Evolutionary conservation across 192 early-diverging fungal genomes (phyloP), one percentile per base, ranked within the genome.

Genomic region (Pilobolus umbonatus): DNA sequence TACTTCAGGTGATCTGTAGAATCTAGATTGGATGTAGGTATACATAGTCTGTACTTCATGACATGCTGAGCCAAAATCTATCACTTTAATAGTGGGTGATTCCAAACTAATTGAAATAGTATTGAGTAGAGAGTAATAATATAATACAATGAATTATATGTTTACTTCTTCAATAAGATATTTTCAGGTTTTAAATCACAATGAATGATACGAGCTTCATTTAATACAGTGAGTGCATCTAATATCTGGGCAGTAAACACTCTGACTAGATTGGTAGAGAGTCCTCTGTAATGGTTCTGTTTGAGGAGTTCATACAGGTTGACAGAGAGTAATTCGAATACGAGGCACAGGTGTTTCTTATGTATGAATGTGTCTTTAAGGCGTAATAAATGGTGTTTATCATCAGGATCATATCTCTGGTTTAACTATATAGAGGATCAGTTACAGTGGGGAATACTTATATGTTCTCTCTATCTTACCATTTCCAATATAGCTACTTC

Each of bases 101-200:
- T 94, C 90, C 58, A 92, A 76, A 51, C 91, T 91, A 44, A 5
- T 29, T 21, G 52, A 56, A 56, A 15, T n/a, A n/a, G 35, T 46
- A 46, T 22, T 39, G 0, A 35, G 22, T 19, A 28, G 25, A 21
- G 7, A 26, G 6, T 26, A 50, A 15, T 11, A 53, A 19, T 35
- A 52, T 43, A n/a, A 7, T n/a, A n/a, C n/a, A 38, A 65, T 21
- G 34, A 31, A 39, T 14, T 17, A 6, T n/a, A 49, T 36, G 43
- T 83, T 68, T 64, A 88, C 85, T 83, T 87, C 74, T 88, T 90
- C 28, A 98, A 78, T 62, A 98, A 66, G 35, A 97, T 91, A 68
- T 98, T 98, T 73, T 99, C 95, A 3, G 97, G 95, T 68, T 99
- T 99, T 52, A 99, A 82, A 79, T 99, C 97, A 52, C 94, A 95